Percentiles rank a stretch among this genome's conserved stretches.
Evolutionary conservation across 441 rosid species (phyloP).

Genomic region (Kokia cookei): DNA sequence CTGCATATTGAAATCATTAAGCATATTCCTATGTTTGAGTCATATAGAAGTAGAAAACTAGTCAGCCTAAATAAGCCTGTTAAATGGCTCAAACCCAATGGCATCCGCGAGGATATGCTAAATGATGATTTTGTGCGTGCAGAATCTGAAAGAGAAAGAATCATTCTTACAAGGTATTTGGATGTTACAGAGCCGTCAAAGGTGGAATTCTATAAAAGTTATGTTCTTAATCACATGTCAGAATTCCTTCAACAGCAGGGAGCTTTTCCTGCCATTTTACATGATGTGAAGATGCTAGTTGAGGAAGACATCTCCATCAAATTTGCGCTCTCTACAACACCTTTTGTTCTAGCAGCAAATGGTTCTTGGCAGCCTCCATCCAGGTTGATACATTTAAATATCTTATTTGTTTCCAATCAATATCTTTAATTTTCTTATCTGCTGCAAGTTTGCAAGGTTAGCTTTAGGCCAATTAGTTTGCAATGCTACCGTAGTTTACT

Average conservation of each 20-base stretch:
- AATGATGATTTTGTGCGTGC: slow-evolving; percentile 83
- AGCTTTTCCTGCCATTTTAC: slow-evolving; percentile 66
- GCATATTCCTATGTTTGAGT: slow-evolving; percentile 88
- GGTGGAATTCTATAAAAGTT: slow-evolving; percentile 75
- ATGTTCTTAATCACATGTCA: slow-evolving; percentile 86
- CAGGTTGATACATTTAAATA: slow-evolving; percentile 39
- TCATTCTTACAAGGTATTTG: slow-evolving; percentile 64
- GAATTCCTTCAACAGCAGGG: slow-evolving; percentile 68
- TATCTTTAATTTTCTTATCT: not conserved
- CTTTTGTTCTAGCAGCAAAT: slow-evolving; percentile 84
- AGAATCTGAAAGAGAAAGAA: slow-evolving; percentile 88
- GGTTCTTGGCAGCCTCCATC: slow-evolving; percentile 96
- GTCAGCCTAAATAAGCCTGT: slow-evolving; percentile 63
- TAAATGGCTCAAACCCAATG: slow-evolving; percentile 88
- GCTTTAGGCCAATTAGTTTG: not conserved
- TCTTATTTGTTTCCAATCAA: not conserved
- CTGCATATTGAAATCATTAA: slow-evolving; percentile 63
- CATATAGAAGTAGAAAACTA: slow-evolving; percentile 69
- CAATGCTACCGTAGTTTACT: not conserved
- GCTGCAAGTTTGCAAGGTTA: slow-evolving; percentile 4
- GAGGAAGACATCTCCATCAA: slow-evolving; percentile 61
- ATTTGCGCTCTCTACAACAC: slow-evolving; percentile 49
- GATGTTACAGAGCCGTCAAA: slow-evolving; percentile 67
- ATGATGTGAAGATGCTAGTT: slow-evolving; percentile 71
- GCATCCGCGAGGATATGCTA: slow-evolving; percentile 75